A percentile compares a stretch with the other conserved stretches of the same genome.
These are phyloP conservation scores for Phytophthora constricta DNA, from an alignment of 352 stramenopile genomes.

Conservation along the genomic window DNA sequence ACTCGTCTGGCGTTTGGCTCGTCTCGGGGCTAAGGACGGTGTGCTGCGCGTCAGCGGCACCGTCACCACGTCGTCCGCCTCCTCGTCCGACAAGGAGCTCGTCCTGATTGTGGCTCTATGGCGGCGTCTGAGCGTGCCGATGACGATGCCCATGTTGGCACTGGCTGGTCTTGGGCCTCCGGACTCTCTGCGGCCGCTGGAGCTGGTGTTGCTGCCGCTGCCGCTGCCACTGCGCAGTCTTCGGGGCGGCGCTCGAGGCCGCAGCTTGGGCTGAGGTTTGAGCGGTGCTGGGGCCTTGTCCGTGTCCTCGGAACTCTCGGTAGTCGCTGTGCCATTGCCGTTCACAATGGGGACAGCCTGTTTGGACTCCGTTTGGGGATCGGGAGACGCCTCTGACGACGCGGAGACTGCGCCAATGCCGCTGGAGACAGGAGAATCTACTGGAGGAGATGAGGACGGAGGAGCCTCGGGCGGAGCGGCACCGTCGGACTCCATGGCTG, in stretches of 20 bases:
- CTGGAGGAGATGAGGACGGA: background rate
- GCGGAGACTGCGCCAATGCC: background rate
- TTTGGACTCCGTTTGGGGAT: background rate
- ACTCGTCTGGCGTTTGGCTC: conserved; percentile 54
- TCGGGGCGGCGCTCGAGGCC: conserved; percentile 38
- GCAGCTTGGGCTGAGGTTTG: conserved; percentile 25
- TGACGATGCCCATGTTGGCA: conserved; percentile 47
- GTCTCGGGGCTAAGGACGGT: conserved; percentile 16
- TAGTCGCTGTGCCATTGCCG: conserved; percentile 1
- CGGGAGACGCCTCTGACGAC: background rate
- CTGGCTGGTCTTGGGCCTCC: conserved; percentile 34
- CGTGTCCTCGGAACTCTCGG: background rate
- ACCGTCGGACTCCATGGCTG: conserved; percentile 22
- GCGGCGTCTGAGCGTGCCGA: conserved; percentile 45
- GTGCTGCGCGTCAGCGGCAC: conserved; percentile 16
- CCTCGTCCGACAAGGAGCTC: conserved; percentile 39
- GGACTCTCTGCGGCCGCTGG: conserved; percentile 22
- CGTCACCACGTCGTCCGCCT: conserved; percentile 31
- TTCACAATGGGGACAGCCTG: conserved; percentile 3
- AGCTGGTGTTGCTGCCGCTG: conserved; percentile 47
- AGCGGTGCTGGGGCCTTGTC: conserved; percentile 19
- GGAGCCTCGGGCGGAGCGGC: conserved; percentile 5
- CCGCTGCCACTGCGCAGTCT: conserved; percentile 63
- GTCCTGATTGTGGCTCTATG: conserved; percentile 36
- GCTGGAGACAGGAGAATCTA: background rate